Evolutionary conservation across 352 stramenopile genomes (phyloP), one percentile per base, ranked within the genome.

Genomic region (Globisporangium polare): DNA sequence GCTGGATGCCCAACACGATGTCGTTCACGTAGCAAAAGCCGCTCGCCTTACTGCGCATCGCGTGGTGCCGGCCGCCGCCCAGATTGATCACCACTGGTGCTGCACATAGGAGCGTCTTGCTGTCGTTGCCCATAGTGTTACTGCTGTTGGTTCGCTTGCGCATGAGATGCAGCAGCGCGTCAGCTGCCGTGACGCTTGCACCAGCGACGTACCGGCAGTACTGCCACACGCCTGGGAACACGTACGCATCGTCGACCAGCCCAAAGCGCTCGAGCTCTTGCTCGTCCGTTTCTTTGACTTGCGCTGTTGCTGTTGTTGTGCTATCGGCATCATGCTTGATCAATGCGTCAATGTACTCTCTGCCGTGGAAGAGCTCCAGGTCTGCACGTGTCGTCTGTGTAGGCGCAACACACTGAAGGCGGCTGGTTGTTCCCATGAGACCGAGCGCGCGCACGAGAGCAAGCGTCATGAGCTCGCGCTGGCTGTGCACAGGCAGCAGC

Each of bases 21-120:
- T 91, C 82, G 54, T 89, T 89, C 24, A 89, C 76, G 60, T 88
- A 91, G 60, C 82, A 91, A 62, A 89, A 89, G 6, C 82, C 82
- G 42, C 76, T 84, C n/a, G 79, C 82, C 29, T 75, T 67, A 50
- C 57, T 67, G 17, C 67, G 68, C 60, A 85, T 85, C 9, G 82
- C 77, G 55, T 91, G 82, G 62, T 91, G 82, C 5, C 79, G 65
- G 3, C 82, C 82, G n/a, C 82, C 79, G 10, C 74, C 77, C 27
- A 82, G 79, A 54, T 87, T 78, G 55, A 83, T 77, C 31, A 66
- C 69, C 4, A 83, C 58, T 10, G 66, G 55, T 37, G 54, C 54
- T 53, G 24, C 54, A 61, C 51, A 7, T 35, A 24, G 27, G 35
- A 9, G 2, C 1, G 15, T 31, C 13, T 3, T 20, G 26, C 17